Base-by-base conservation (phyloP, 208 protist genomes). In the Crithidia acanthocephali region DNA sequence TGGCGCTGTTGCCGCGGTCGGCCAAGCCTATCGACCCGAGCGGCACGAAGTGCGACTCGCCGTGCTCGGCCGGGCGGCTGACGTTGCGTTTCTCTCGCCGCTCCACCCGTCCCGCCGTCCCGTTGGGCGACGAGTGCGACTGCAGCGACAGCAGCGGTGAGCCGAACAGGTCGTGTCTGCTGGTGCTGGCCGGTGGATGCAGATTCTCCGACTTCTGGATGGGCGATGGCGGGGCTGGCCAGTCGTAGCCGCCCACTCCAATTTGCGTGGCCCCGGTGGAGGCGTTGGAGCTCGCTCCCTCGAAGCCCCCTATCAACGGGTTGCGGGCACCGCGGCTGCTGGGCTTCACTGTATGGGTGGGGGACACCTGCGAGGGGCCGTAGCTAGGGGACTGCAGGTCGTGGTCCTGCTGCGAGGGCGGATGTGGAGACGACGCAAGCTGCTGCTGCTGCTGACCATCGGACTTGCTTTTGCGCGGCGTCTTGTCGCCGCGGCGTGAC, bases 1-100 rank as follows among this genome's bases (percentile, higher is more conserved):
- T 68, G n/a, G 74, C 50, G 50, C 58, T 69, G 56, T 51, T 51
- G 45, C 61, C 55, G 15, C 51, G 48, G 47, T 62, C 55, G 25
- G 30, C 52, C 22, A 69, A 1, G 20, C 65, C 52, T 0, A 33
- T 37, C 11, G 65, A 68, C 27, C 74, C 53, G 23, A 74, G 59
- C 16, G 65, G 74, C 22, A 79, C 60, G 9, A 79, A 72, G 27
- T 57, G 66, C 44, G 67, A 69, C 33, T 40, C 66, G 47, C 66
- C 68, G 23, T 37, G 40, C 30, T 69, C 53, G 9, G 65, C 15
- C 1, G 28, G 50, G 32, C 42, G 42, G 62, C 32, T 55, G 32
- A 2, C 6, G 45, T 40, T 61, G 60, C 47, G 57, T 23, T 53
- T 56, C 27, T 57, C 27, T 13, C 57, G 55, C n/a, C 53, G 47